These are phyloP conservation scores for Lachnellula occidentalis DNA, from an alignment of 2,329 filamentous ascomycete genomes.

Conservation along the genomic window DNA sequence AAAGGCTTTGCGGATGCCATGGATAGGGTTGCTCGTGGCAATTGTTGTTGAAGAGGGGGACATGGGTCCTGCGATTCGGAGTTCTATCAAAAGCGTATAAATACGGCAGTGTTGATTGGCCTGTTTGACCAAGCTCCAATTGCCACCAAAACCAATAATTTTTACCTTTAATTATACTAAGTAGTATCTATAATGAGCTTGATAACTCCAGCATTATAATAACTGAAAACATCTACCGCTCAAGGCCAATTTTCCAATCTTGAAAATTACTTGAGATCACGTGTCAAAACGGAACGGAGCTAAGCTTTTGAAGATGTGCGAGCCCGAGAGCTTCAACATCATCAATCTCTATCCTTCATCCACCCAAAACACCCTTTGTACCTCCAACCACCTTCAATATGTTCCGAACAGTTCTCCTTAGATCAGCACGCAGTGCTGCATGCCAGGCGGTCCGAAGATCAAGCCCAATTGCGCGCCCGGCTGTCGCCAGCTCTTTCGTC, in stretches of 20 bases:
- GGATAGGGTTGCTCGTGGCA: conserved; percentile 28
- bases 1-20: conserved; percentile 34
- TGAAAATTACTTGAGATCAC: conserved; percentile 8
- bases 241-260: background rate
- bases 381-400: conserved; percentile 48
- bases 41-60: conserved; percentile 20
- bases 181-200: background rate
- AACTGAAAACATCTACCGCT: too few species aligned
- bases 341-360: conserved; percentile 12
- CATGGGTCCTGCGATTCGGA: conserved; percentile 11
- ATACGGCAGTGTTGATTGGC: conserved; percentile 22
- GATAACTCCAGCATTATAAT: background rate
- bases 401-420: conserved; percentile 85
- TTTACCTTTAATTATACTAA: background rate
- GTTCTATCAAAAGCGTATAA: conserved; percentile 9
- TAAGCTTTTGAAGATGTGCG: background rate
- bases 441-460: conserved; percentile 46
- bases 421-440: conserved; percentile 56
- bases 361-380: conserved; percentile 10
- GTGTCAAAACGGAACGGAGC: conserved; percentile 9
- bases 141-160: conserved; percentile 6
- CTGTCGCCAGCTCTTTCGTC: conserved; percentile 53
- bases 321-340: conserved; percentile 11
- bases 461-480: conserved; percentile 53
- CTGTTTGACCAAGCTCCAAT: conserved; percentile 15